These are phyloP conservation scores for Abrus pulchellus DNA, from an alignment of 306 rosid genomes.

Conservation along the genomic window DNA sequence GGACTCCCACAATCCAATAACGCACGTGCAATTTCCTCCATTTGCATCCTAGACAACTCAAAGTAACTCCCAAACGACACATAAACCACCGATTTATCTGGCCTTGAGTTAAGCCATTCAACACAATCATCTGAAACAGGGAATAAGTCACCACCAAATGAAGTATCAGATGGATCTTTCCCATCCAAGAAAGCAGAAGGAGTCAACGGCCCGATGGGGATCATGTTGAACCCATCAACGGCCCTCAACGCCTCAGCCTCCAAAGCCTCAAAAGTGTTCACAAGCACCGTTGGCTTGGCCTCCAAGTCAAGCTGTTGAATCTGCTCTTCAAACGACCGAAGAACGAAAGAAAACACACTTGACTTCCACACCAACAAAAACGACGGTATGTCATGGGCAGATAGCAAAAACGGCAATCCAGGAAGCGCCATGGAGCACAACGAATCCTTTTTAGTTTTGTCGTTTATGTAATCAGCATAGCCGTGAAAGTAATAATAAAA, in stretches of 20 bases:
- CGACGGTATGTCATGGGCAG: conserved; percentile 34
- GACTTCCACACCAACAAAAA: background rate
- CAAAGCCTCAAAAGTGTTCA: conserved; percentile 48
- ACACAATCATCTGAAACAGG: conserved; percentile 21
- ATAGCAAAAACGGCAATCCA: conserved; percentile 28
- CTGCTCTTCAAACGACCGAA: conserved; percentile 32
- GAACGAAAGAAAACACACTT: background rate
- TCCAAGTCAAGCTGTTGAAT: conserved; percentile 36
- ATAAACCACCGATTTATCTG: conserved; percentile 52
- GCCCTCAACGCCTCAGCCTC: conserved; percentile 44
- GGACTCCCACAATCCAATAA: conserved; percentile 56
- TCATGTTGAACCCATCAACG: conserved; percentile 11
- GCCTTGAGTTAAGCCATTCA: conserved; percentile 59
- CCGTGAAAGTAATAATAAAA: conserved; percentile 50
- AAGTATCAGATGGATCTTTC: conserved; percentile 41
- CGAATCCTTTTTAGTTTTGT: background rate
- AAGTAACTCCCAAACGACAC: conserved; percentile 63
- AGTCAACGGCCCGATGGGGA: conserved; percentile 66
- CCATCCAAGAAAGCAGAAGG: conserved; percentile 54
- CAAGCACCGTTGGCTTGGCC: conserved; percentile 28
- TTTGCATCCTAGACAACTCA: conserved; percentile 47
- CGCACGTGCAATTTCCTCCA: conserved; percentile 61
- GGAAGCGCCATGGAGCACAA: conserved; percentile 15
- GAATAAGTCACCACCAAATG: conserved; percentile 56
- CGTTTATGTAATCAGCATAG: conserved; percentile 25